phyloP scores from a whole-genome alignment of 106 monocot genomes.

The Apostasia ramifera region DNA sequence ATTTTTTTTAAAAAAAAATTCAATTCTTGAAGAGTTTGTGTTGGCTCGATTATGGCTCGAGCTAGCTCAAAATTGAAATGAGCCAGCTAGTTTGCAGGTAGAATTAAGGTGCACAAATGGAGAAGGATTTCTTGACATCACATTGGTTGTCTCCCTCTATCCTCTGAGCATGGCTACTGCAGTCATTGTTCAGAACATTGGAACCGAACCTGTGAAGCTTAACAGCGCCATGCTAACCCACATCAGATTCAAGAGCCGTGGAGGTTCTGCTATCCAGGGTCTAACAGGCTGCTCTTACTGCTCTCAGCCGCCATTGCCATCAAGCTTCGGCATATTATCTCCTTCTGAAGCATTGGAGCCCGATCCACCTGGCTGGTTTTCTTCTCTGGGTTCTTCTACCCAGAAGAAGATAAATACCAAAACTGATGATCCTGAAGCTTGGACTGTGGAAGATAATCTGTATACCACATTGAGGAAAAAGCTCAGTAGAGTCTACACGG shows the following conservation, averaged over 20 bases:
- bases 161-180: constrained; percentile 73
- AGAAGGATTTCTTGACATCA: constrained; percentile 58
- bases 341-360: constrained; percentile 59
- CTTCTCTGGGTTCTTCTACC: constrained; percentile 7
- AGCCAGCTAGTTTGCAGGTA: constrained; percentile 17
- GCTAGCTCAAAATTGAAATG: not conserved
- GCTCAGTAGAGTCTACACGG: constrained; percentile 67
- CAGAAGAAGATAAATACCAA: constrained; percentile 6
- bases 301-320: constrained; percentile 45
- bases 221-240: constrained; percentile 72
- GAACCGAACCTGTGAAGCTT: constrained; percentile 37
- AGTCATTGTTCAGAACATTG: constrained; percentile 70
- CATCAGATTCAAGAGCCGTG: constrained; percentile 47
- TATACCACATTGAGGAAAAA: constrained; percentile 47
- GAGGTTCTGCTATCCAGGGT: constrained; percentile 63
- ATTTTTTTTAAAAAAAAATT: too few relatives aligned
- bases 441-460: constrained; percentile 57
- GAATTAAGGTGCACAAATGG: constrained; percentile 84
- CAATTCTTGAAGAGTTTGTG: too few relatives aligned
- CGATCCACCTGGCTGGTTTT: constrained; percentile 33
- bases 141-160: constrained; percentile 72
- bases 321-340: constrained; percentile 57
- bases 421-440: constrained; percentile 12
- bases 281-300: constrained; percentile 67
- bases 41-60: too few relatives aligned